Evolutionary conservation across 2,329 filamentous ascomycete species (phyloP).

Genomic region (Nannizziopsis arthrosporioides): DNA sequence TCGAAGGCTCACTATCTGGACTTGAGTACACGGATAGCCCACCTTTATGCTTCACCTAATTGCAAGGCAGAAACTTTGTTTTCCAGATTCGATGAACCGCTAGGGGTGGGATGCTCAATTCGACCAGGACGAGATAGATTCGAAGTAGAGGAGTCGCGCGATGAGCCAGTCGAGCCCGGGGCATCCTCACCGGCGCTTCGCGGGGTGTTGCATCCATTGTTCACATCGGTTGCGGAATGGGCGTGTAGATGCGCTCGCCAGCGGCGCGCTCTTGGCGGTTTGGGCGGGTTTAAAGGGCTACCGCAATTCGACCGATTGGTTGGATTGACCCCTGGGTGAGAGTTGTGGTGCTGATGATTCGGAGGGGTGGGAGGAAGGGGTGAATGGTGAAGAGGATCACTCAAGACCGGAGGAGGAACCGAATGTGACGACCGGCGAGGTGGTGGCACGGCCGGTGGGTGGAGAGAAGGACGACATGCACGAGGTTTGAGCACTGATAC

Average conservation of each 20-base stretch:
- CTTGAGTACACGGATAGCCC: background rate
- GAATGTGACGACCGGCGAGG: constrained; percentile 29
- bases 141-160: constrained; percentile 2
- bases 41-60: constrained; percentile 4
- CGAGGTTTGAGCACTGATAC: constrained; percentile 3
- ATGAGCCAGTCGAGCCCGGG: background rate
- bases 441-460: constrained; percentile 33
- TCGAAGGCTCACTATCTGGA: background rate
- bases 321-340: constrained; percentile 7
- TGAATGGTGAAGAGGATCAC: constrained; percentile 13
- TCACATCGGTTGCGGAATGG: background rate
- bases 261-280: constrained; percentile 33
- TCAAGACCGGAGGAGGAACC: constrained; percentile 15
- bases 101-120: background rate
- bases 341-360: constrained; percentile 7
- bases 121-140: background rate
- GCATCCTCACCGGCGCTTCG: constrained; percentile 1
- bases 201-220: constrained; percentile 4
- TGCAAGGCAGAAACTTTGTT: constrained; percentile 5
- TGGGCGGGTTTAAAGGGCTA: constrained; percentile 18
- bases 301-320: constrained; percentile 18
- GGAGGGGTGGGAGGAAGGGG: constrained; percentile 12
- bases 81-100: constrained; percentile 1
- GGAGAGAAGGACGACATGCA: constrained; percentile 5
- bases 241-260: constrained; percentile 25